Evolutionary conservation across 495 filamentous ascomycete species (phyloP).

Genomic region (Penicillium cosmopolitanum): DNA sequence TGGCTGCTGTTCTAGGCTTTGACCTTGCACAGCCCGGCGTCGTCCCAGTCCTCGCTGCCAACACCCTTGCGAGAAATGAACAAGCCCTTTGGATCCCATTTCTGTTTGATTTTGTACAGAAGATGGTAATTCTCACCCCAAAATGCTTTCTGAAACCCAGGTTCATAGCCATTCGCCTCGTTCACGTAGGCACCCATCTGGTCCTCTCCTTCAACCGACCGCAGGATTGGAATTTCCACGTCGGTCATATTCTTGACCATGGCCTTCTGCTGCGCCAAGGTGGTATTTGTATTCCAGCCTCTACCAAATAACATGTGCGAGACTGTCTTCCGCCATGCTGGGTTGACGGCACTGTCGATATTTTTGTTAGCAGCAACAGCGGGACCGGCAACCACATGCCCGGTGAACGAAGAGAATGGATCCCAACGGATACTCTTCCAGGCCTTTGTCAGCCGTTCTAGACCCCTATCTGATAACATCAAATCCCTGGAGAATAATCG

Average conservation of each 20-base stretch:
- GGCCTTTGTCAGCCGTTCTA: conserved; percentile 28
- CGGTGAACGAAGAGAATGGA: conserved; percentile 19
- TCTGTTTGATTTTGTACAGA: conserved; percentile 48
- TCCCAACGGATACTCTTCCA: conserved; percentile 19
- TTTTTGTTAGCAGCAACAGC: conserved; percentile 32
- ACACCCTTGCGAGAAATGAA: conserved; percentile 35
- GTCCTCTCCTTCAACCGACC: conserved; percentile 38
- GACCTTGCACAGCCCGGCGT: conserved; percentile 30
- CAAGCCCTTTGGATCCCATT: conserved; percentile 32
- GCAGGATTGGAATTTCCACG: conserved; percentile 43
- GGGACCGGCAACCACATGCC: conserved; percentile 38
- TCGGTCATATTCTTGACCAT: conserved; percentile 44
- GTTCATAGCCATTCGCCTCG: conserved; percentile 52
- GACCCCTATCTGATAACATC: conserved; percentile 27
- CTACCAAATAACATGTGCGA: conserved; percentile 28
- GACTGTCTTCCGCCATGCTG: conserved; percentile 41
- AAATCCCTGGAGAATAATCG: conserved; percentile 38
- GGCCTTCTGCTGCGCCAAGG: conserved; percentile 29
- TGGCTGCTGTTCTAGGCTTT: neutral
- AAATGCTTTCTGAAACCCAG: conserved; percentile 50
- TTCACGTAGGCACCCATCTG: conserved; percentile 53
- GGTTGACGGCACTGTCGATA: conserved; percentile 40
- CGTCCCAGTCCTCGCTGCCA: conserved; percentile 40
- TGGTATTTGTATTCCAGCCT: conserved; percentile 24
- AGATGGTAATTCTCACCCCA: conserved; percentile 53